Evolutionary conservation across 768 basidiomycete species (phyloP).

Genomic region (Pleurotus pulmonarius): DNA sequence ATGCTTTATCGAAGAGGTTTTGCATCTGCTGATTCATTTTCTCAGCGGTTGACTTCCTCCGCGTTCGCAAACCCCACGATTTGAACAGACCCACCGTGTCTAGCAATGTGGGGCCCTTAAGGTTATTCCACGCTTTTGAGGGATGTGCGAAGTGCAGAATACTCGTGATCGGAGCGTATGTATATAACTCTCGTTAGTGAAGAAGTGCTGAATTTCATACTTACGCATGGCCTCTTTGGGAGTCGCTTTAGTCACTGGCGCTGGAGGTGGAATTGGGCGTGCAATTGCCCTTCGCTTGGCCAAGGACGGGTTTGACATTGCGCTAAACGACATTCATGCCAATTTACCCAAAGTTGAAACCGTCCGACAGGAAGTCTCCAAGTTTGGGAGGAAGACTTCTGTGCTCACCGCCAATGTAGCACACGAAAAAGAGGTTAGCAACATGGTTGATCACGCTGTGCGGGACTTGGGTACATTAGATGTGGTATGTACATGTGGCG

Average conservation of each 20-base stretch:
- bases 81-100: no score
- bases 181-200: background rate
- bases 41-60: no score
- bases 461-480: conserved; percentile 23
- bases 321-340: conserved; percentile 22
- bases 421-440: conserved; percentile 21
- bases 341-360: conserved; percentile 14
- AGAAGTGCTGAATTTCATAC: background rate
- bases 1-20: no score
- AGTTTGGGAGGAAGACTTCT: conserved; percentile 15
- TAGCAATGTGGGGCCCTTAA: no score
- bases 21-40: no score
- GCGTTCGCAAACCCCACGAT: no score
- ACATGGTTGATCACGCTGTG: conserved; percentile 22
- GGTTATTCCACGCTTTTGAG: no score
- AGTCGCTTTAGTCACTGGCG: conserved; percentile 26
- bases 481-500: conserved; percentile 10
- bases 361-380: conserved; percentile 20
- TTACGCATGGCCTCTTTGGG: conserved; percentile 13
- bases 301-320: conserved; percentile 27
- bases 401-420: conserved; percentile 24
- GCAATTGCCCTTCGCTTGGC: conserved; percentile 26
- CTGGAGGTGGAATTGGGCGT: conserved; percentile 28
- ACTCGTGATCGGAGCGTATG: background rate
- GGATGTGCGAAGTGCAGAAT: no score